A percentile compares a stretch with the other conserved stretches of the same genome.
Conservation (phyloP, 169 alveolate genomes). For the Plasmodium gaboni region DNA sequence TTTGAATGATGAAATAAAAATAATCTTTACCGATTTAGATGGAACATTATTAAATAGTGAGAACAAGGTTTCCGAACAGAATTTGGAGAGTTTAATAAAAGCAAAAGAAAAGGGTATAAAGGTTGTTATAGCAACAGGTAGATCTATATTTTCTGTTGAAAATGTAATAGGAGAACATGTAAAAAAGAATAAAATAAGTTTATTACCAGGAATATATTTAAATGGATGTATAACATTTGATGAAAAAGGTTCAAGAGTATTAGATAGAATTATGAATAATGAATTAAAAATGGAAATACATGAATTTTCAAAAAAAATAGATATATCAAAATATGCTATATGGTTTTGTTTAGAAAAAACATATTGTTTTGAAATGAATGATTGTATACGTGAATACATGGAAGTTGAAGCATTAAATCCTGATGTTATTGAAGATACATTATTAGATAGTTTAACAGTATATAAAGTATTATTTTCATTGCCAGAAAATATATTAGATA, state of each 20-base stretch:
- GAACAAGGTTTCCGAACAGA: slow-evolving; percentile 15
- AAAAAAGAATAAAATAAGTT: slow-evolving; percentile 35
- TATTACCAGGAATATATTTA: slow-evolving; percentile 79
- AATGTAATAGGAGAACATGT: slow-evolving; percentile 37
- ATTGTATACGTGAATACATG: slow-evolving; percentile 8
- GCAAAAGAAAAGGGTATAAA: slow-evolving; percentile 51
- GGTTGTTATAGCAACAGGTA: slow-evolving; percentile 41
- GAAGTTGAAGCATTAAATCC: slow-evolving; percentile 25
- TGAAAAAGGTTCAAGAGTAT: slow-evolving; percentile 62
- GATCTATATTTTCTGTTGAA: slow-evolving; percentile 46
- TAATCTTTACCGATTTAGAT: slow-evolving; percentile 57
- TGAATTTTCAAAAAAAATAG: slow-evolving; percentile 51
- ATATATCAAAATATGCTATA: slow-evolving; percentile 36
- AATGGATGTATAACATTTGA: slow-evolving; percentile 80
- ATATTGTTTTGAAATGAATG: slow-evolving; percentile 61
- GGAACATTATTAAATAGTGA: slow-evolving; percentile 51
- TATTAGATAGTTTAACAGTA: slow-evolving; percentile 47
- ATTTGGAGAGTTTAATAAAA: slow-evolving; percentile 45
- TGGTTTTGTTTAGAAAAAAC: slow-evolving; percentile 74
- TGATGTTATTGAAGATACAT: slow-evolving; percentile 20
- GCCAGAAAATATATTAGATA: slow-evolving; percentile 70
- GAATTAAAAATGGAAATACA: slow-evolving; percentile 51
- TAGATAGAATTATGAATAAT: slow-evolving; percentile 38
- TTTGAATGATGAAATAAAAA: slow-evolving; percentile 39
- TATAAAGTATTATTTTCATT: slow-evolving; percentile 75